These are phyloP conservation scores for Alternaria arborescens DNA, from an alignment of 2,329 filamentous ascomycete genomes.

Conservation along the genomic window DNA sequence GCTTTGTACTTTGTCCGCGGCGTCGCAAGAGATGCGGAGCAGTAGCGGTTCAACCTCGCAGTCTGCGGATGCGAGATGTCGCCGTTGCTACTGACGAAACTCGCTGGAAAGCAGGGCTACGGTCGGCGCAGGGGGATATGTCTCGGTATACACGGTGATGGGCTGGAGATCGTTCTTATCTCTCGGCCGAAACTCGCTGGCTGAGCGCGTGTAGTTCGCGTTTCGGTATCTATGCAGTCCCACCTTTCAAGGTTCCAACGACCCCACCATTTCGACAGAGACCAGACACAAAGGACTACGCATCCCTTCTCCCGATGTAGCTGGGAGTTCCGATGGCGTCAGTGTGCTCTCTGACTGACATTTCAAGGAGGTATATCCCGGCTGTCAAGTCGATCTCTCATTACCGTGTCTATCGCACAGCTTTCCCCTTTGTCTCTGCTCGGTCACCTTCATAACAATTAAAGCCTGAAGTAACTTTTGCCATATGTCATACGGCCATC, in stretches of 20 bases:
- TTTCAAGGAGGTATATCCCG: background rate
- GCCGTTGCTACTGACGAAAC: constrained; percentile 30
- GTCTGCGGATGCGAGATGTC: constrained; percentile 43
- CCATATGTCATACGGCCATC: too few species aligned
- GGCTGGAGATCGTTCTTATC: constrained; percentile 26
- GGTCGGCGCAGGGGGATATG: constrained; percentile 16
- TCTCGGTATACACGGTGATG: constrained; percentile 18
- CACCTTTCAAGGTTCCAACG: background rate
- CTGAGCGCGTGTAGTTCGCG: constrained; percentile 22
- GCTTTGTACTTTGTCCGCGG: constrained; percentile 18
- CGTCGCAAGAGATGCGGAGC: constrained; percentile 24
- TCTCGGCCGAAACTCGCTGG: constrained; percentile 20
- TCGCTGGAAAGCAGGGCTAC: constrained; percentile 25
- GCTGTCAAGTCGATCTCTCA: background rate
- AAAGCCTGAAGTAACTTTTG: too few species aligned
- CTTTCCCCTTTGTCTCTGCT: too few species aligned
- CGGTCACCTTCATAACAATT: too few species aligned
- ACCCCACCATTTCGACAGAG: constrained; percentile 1
- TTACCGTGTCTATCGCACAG: background rate
- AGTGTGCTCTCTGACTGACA: background rate
- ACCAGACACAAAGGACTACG: constrained; percentile 4
- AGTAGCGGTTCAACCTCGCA: constrained; percentile 39
- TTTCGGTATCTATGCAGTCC: constrained; percentile 5
- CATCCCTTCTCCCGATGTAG: constrained; percentile 33
- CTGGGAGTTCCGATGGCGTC: background rate